These are phyloP conservation scores for Bruguiera gymnorhiza DNA, from an alignment of 345 rosid species.

Conservation along the genomic window DNA sequence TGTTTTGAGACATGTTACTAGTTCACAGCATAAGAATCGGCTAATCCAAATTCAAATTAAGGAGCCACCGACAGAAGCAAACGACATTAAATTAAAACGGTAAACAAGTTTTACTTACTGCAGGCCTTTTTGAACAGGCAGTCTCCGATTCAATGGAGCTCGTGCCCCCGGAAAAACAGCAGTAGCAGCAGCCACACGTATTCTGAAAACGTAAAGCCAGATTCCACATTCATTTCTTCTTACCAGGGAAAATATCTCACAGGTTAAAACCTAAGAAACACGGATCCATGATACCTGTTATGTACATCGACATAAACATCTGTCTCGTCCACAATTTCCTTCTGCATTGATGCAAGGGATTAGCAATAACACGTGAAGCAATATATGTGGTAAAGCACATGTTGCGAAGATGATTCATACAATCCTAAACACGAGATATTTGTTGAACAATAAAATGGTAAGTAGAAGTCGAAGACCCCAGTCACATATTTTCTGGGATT, in stretches of 20 bases:
- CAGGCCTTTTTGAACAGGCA: conserved; percentile 34
- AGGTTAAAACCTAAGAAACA: neutral
- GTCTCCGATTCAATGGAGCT: conserved; percentile 42
- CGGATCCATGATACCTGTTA: conserved; percentile 47
- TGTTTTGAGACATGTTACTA: too few species aligned
- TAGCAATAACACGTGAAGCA: conserved; percentile 10
- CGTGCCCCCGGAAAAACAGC: conserved; percentile 54
- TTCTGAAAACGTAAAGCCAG: conserved; percentile 32
- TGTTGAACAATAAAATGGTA: neutral
- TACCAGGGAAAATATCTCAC: neutral
- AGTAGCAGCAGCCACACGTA: conserved; percentile 69
- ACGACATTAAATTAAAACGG: neutral
- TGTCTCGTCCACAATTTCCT: conserved; percentile 81
- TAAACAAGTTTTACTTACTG: conserved; percentile 27
- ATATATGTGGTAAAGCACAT: neutral
- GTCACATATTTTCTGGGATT: conserved; percentile 3
- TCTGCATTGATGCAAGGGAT: conserved; percentile 39
- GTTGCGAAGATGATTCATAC: neutral
- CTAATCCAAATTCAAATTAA: too few species aligned
- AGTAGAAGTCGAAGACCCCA: conserved; percentile 1
- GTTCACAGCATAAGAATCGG: too few species aligned
- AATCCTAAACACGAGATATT: neutral
- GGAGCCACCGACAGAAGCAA: neutral
- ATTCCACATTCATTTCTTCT: neutral
- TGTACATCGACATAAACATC: conserved; percentile 75